Evolutionary conservation across 2,329 filamentous ascomycete genomes (phyloP), one percentile per base, ranked within the genome.

Genomic region (Laburnicola sp.): DNA sequence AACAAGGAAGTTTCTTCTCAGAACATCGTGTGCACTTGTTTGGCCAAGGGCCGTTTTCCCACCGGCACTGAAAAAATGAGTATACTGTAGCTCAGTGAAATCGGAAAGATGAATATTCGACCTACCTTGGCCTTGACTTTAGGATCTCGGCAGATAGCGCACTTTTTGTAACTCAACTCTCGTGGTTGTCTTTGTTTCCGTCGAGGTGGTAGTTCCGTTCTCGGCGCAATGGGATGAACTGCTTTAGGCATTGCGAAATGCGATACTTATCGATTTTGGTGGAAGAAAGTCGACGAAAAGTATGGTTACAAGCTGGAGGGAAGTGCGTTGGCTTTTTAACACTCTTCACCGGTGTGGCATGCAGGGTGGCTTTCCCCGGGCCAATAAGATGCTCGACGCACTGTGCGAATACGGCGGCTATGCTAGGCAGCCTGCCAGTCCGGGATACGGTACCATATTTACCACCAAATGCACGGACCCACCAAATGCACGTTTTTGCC

Each of bases 101-200:
- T 30, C 28, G 6, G 10, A 30, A 30, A 30, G 28, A 10, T 30
- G 6, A 6, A n/a, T 10, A 16, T 5, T 16, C 16, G 6, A 27
- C 42, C 8, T 23, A 45, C 43, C 16, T 37, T 45, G 16, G 23
- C 38, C 21, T 45, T 38, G n/a, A 45, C 43, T 16, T 45, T 45
- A 7, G 25, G 43, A 23, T 45, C 43, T 23, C 43, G n/a, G 10
- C 43, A 45, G 9, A 45, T 37, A 2, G n/a, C 22, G 8, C 43
- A 45, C 31, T 45, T 45, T 2, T 38, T 45, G 34, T 45, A 45
- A n/a, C 25, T 45, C 16, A 45, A 30, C 26, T 11, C 34, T 37
- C 43, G 32, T 37, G 43, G 34, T 23, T 30, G 25, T n/a, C 4
- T 22, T 37, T 31, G 11, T 27, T 28, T 28, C 7, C 26, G n/a